phyloP scores from a whole-genome alignment of 768 basidiomycete genomes.

The Omphalotus guepiniiformis region DNA sequence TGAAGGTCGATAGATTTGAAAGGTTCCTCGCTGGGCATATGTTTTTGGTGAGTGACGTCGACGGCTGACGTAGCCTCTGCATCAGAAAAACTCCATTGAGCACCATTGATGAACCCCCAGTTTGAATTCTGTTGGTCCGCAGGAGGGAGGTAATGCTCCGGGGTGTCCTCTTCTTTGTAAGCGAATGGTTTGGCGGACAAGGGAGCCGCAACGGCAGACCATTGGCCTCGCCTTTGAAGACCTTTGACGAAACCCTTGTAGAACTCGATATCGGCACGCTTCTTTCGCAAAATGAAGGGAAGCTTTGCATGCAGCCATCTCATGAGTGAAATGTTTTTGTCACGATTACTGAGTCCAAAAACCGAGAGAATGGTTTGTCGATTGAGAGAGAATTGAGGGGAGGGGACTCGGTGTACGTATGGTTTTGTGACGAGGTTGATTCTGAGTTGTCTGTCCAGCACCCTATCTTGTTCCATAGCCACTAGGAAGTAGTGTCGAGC shows the following conservation, averaged over 20 bases:
- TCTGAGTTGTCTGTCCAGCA: slow-evolving; percentile 28
- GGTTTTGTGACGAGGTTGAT: slow-evolving; percentile 26
- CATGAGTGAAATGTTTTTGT: slow-evolving; percentile 56
- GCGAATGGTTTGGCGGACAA: slow-evolving; percentile 11
- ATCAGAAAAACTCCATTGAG: slow-evolving; percentile 2
- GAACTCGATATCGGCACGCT: slow-evolving; percentile 42
- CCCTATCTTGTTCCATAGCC: slow-evolving; percentile 44
- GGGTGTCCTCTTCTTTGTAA: background rate
- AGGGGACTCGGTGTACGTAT: slow-evolving; percentile 28
- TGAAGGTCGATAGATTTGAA: slow-evolving; percentile 45
- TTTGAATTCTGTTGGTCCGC: background rate
- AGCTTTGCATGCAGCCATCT: slow-evolving; percentile 53
- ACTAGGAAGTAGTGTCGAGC: slow-evolving; percentile 65
- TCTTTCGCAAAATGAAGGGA: slow-evolving; percentile 41
- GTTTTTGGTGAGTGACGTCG: slow-evolving; percentile 8
- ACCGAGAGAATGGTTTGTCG: slow-evolving; percentile 53
- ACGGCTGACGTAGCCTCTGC: slow-evolving; percentile 21
- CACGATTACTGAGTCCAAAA: slow-evolving; percentile 52
- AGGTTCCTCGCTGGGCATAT: slow-evolving; percentile 16
- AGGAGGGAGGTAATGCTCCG: background rate
- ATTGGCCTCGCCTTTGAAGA: slow-evolving; percentile 17
- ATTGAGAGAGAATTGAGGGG: slow-evolving; percentile 55
- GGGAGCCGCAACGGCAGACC: slow-evolving; percentile 15
- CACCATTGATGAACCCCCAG: background rate
- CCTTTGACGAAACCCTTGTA: slow-evolving; percentile 31